Conservation (phyloP, 345 rosid species). For the Lepidium sativum region DNA sequence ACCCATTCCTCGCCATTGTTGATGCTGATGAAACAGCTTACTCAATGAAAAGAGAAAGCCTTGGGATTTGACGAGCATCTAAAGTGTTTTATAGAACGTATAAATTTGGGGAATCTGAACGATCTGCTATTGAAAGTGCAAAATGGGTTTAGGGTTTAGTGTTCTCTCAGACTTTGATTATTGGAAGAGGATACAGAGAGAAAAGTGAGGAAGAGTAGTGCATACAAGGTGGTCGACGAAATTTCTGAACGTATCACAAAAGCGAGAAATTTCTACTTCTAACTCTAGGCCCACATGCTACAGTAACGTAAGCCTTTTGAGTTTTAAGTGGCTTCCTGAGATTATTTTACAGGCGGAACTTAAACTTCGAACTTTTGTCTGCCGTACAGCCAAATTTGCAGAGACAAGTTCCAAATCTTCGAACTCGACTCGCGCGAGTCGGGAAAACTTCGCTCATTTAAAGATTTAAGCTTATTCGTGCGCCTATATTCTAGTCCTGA, state of each 20-base stretch:
- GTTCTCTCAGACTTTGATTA: background rate
- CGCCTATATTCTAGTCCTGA: background rate
- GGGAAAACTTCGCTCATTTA: background rate
- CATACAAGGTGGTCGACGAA: slow-evolving; percentile 27
- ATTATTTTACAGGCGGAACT: slow-evolving; percentile 4
- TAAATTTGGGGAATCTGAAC: background rate
- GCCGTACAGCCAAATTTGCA: background rate
- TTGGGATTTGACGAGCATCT: slow-evolving; percentile 26
- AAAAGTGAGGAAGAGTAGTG: background rate
- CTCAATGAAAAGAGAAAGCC: slow-evolving; percentile 14
- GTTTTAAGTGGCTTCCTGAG: slow-evolving; percentile 1
- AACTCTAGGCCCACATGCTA: slow-evolving; percentile 11
- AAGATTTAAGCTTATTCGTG: background rate
- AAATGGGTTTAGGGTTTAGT: slow-evolving; percentile 7
- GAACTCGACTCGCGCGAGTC: background rate
- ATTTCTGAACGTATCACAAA: background rate
- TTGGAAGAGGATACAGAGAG: background rate
- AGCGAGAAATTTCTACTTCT: background rate
- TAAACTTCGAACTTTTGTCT: slow-evolving; percentile 3
- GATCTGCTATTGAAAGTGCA: background rate
- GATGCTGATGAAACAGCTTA: slow-evolving; percentile 29
- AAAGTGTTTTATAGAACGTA: background rate
- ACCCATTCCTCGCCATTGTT: slow-evolving; percentile 49
- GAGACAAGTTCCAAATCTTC: background rate
- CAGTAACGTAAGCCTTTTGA: slow-evolving; percentile 16